Conservation (phyloP, 75 land plant species). For the Pinus taeda region DNA sequence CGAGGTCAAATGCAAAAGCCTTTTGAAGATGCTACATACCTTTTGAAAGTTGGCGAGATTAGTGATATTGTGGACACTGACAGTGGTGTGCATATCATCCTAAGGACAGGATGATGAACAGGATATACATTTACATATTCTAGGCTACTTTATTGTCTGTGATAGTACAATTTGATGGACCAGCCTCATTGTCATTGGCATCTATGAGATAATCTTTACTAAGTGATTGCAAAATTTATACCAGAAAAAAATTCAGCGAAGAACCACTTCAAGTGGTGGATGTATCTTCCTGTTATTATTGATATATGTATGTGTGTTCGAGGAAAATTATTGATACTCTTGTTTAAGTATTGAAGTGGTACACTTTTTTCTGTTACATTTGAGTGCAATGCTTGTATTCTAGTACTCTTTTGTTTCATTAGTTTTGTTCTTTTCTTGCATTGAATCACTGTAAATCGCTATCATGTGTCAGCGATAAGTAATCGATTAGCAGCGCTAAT, state of each 20-base stretch:
- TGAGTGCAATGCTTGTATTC: background rate
- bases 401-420: background rate
- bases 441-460: too few relatives aligned
- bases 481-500: too few relatives aligned
- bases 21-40: slow-evolving; percentile 85
- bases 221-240: background rate
- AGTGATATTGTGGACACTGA: slow-evolving; percentile 93
- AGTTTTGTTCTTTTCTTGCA: background rate
- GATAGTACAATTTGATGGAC: background rate
- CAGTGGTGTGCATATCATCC: slow-evolving; percentile 89
- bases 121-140: background rate
- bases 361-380: background rate
- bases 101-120: slow-evolving; percentile 65
- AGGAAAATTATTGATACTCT: background rate
- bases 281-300: background rate
- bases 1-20: slow-evolving; percentile 96
- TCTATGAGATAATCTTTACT: background rate
- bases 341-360: background rate
- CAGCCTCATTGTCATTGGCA: background rate
- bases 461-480: too few relatives aligned
- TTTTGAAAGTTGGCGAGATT: slow-evolving; percentile 82
- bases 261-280: slow-evolving; percentile 3
- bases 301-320: background rate
- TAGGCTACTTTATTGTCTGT: slow-evolving; percentile 6
- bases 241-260: background rate